Percentiles rank a stretch among this genome's conserved stretches.
Evolutionary conservation across 192 early-diverging fungal species (phyloP).

Genomic region (Coemansia sp.): DNA sequence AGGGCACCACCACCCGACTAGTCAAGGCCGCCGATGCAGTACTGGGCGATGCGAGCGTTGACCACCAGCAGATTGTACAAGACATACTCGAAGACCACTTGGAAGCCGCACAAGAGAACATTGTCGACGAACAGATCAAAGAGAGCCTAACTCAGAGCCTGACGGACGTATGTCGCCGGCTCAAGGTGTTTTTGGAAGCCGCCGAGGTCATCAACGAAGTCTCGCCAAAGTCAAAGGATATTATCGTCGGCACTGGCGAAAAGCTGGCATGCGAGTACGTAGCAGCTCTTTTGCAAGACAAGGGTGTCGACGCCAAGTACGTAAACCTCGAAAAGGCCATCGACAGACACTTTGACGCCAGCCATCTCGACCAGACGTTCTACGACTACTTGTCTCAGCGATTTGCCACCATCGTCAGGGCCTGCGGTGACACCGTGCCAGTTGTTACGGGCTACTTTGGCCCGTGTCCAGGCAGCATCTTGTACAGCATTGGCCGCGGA

Average conservation of each 20-base stretch:
- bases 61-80: slow-evolving; percentile 77
- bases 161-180: slow-evolving; percentile 74
- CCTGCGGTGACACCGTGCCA: slow-evolving; percentile 72
- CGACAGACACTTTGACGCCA: slow-evolving; percentile 77
- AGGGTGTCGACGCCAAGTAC: slow-evolving; percentile 82
- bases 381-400: slow-evolving; percentile 88
- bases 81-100: slow-evolving; percentile 86
- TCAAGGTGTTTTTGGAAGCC: slow-evolving; percentile 88
- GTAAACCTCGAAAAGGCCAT: slow-evolving; percentile 89
- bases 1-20: slow-evolving; percentile 86
- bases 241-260: slow-evolving; percentile 94
- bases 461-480: slow-evolving; percentile 91
- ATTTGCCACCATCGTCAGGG: slow-evolving; percentile 64
- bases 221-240: slow-evolving; percentile 93
- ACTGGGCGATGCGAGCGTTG: slow-evolving; percentile 38
- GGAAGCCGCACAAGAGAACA: slow-evolving; percentile 63
- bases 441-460: slow-evolving; percentile 99
- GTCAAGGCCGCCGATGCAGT: slow-evolving; percentile 57
- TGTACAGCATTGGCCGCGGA: slow-evolving; percentile 92
- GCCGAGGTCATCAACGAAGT: slow-evolving; percentile 97
- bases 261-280: slow-evolving; percentile 92
- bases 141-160: slow-evolving; percentile 65
- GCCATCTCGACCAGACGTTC: slow-evolving; percentile 88
- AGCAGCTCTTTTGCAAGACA: slow-evolving; percentile 76
- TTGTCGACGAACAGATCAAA: slow-evolving; percentile 59